phyloP scores from a whole-genome alignment of 1,139 yeast species.

The Blastobotrys persicus region DNA sequence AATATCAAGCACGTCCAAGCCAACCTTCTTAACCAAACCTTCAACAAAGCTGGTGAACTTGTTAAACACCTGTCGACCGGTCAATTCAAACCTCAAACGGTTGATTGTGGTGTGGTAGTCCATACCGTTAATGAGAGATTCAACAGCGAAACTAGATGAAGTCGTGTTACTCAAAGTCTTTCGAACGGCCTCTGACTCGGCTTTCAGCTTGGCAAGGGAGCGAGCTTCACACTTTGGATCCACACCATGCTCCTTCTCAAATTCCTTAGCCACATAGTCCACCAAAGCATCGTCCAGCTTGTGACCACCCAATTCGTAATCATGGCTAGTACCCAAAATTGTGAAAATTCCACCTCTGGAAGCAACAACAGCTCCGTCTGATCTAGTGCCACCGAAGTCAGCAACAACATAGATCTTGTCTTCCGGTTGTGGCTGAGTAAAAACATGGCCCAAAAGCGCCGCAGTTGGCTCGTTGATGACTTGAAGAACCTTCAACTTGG shows the following conservation, averaged over 20 bases:
- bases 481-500: slow-evolving; percentile 81
- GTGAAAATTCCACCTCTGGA: slow-evolving; percentile 94
- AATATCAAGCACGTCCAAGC: slow-evolving; percentile 77
- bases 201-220: slow-evolving; percentile 82
- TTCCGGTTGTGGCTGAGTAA: slow-evolving; percentile 45
- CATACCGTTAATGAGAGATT: slow-evolving; percentile 88
- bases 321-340: slow-evolving; percentile 81
- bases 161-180: slow-evolving; percentile 90
- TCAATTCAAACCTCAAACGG: slow-evolving; percentile 90
- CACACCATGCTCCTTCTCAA: slow-evolving; percentile 79
- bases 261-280: slow-evolving; percentile 88
- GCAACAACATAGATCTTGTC: slow-evolving; percentile 90
- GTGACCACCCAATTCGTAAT: slow-evolving; percentile 83
- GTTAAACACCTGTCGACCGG: slow-evolving; percentile 73
- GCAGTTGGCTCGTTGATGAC: slow-evolving; percentile 91
- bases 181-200: slow-evolving; percentile 82
- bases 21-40: slow-evolving; percentile 74
- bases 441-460: slow-evolving; percentile 76
- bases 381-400: slow-evolving; percentile 95
- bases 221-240: slow-evolving; percentile 81
- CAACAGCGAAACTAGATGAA: slow-evolving; percentile 88
- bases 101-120: slow-evolving; percentile 92
- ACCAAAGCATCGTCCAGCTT: slow-evolving; percentile 75
- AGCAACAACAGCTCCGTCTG: slow-evolving; percentile 92
- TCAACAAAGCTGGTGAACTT: slow-evolving; percentile 78